Base-by-base conservation (phyloP, 129 eudicot species). In the Pittosporum tobira region DNA sequence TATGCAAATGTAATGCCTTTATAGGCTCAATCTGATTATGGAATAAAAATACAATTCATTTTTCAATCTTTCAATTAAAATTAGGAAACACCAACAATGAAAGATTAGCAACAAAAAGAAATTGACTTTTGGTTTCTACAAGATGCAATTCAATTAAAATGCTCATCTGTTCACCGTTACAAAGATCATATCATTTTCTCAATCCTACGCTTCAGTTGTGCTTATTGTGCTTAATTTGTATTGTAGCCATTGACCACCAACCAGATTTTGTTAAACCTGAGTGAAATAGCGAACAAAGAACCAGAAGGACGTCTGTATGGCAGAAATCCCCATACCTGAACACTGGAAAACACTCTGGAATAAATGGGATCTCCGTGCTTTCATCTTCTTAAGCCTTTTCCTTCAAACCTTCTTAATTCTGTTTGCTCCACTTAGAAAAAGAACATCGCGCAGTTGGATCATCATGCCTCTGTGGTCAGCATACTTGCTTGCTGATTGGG, bases 401-500 rank as follows among this genome's bases (percentile, higher is more conserved):
- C 44, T 56, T 5, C 61, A 56, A 13, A 30, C 45, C 13, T 31
- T 56, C 13, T 31, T 56, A 19, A 18, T 56, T 56, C 18, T 56
- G 20, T 25, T 56, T 56, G 61, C 49, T 24, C 40, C 59, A 15
- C 31, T 52, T 8, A 28, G 60, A 37, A 36, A 64, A 24, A 49
- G 49, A 56, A 56, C 61, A 4, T 56, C 61, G 2, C 61, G 61
- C 27, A 31, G 26, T 20, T 68, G 65, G 74, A 13, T 73, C 14
- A 65, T 67, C 24, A 51, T 63, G 69, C 83, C 76, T 7, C 64
- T 76, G 25, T 83, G 93, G 93, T 73, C 81, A 1, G 78, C 83
- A 1, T 79, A 79, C 62, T 57, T 83, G 50, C 73, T 84, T 21
- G 87, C 84, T 0, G 93, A 84, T 30, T 74, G 71, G 79, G 78